phyloP scores from a whole-genome alignment of 768 basidiomycete species.

The Hydnomerulius pinastri region DNA sequence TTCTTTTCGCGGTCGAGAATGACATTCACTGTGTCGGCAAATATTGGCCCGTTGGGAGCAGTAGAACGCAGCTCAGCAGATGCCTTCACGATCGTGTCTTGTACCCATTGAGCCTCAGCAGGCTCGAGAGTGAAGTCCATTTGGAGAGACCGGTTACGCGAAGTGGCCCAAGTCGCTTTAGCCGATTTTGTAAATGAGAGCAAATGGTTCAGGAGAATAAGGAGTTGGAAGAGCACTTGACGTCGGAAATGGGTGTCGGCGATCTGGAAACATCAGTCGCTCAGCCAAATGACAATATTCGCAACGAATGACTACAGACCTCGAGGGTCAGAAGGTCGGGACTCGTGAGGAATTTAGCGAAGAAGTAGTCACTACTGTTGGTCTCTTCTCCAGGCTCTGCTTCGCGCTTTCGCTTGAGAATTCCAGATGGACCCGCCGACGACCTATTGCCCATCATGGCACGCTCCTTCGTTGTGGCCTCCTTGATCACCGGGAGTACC shows the following conservation, averaged over 20 bases:
- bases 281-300: conserved; percentile 6
- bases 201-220: conserved; percentile 77
- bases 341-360: conserved; percentile 90
- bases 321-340: conserved; percentile 86
- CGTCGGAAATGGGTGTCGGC: conserved; percentile 92
- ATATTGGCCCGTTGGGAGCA: conserved; percentile 73
- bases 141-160: conserved; percentile 76
- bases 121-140: conserved; percentile 80
- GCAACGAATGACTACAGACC: conserved; percentile 43
- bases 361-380: conserved; percentile 74
- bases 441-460: conserved; percentile 81
- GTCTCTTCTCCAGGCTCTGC: conserved; percentile 53
- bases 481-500: conserved; percentile 77
- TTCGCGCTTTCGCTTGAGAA: conserved; percentile 69
- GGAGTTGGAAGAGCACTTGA: conserved; percentile 84
- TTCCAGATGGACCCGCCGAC: conserved; percentile 35
- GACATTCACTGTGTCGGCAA: conserved; percentile 69
- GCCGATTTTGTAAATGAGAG: conserved; percentile 69
- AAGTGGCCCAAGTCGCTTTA: conserved; percentile 59
- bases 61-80: conserved; percentile 66
- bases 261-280: conserved; percentile 49
- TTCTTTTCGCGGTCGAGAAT: conserved; percentile 85
- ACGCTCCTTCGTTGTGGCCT: conserved; percentile 85
- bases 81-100: conserved; percentile 62
- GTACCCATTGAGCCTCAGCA: conserved; percentile 72